Evolutionary conservation across 371 early-diverging fungal species (phyloP).

Genomic region (Apophysomyces elegans): DNA sequence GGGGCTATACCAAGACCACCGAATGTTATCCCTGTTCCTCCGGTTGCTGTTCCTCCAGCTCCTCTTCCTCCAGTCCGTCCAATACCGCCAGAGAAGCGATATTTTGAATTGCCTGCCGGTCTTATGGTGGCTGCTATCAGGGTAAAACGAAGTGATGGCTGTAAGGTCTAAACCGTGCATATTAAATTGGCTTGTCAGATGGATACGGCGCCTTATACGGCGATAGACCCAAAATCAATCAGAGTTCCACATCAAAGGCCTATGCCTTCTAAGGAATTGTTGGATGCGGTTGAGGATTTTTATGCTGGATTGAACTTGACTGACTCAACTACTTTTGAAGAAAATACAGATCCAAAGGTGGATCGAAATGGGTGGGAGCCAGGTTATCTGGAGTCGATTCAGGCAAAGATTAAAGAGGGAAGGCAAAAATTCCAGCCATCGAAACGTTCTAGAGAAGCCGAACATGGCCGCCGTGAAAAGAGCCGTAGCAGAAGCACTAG

Average conservation of each 20-base stretch:
- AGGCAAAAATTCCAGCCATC: slow-evolving; percentile 20
- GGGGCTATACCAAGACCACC: neutral
- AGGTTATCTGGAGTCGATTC: slow-evolving; percentile 51
- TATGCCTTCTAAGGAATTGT: slow-evolving; percentile 29
- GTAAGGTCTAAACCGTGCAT: slow-evolving; percentile 3
- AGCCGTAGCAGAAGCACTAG: slow-evolving; percentile 17
- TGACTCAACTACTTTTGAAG: slow-evolving; percentile 29
- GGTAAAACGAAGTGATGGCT: slow-evolving; percentile 31
- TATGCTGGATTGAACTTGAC: slow-evolving; percentile 44
- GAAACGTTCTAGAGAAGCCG: slow-evolving; percentile 12
- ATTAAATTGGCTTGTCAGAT: slow-evolving; percentile 19
- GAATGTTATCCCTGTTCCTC: neutral
- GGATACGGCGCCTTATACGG: slow-evolving; percentile 48
- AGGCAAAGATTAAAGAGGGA: slow-evolving; percentile 23
- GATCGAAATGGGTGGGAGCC: slow-evolving; percentile 68
- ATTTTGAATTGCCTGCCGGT: slow-evolving; percentile 63
- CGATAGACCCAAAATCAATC: slow-evolving; percentile 46
- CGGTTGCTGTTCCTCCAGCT: slow-evolving; percentile 9
- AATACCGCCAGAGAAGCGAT: slow-evolving; percentile 37
- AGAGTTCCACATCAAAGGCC: slow-evolving; percentile 34
- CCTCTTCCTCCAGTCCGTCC: slow-evolving; percentile 14
- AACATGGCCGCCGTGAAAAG: slow-evolving; percentile 15
- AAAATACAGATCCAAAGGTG: slow-evolving; percentile 22
- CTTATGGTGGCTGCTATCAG: slow-evolving; percentile 53
- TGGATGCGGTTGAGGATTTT: slow-evolving; percentile 49